These are phyloP conservation scores for Magnusiomyces suaveolens DNA, from an alignment of 1,139 yeast genomes.

Conservation along the genomic window DNA sequence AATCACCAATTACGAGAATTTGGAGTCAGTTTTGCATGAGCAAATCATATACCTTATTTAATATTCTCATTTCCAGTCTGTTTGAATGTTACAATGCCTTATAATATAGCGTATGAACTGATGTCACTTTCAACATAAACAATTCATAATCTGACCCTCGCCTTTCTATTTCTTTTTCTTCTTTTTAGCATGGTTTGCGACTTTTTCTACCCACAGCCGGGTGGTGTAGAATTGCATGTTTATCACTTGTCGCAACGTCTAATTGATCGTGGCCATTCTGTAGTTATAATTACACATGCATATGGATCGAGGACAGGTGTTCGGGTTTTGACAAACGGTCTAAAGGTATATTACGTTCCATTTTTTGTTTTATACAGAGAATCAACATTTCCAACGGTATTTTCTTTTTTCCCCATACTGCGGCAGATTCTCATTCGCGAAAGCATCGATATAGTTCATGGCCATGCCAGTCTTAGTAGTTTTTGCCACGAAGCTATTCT, in stretches of 20 bases:
- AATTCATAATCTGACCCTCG: not conserved
- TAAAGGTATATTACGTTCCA: constrained; percentile 89
- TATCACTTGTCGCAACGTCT: constrained; percentile 75
- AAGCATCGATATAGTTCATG: constrained; percentile 79
- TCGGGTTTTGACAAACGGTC: constrained; percentile 74
- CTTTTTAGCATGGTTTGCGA: constrained; percentile 67
- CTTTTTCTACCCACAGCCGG: constrained; percentile 96
- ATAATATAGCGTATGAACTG: constrained; percentile 39
- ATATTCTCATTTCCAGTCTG: too few species aligned
- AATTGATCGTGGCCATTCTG: constrained; percentile 79
- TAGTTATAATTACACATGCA: constrained; percentile 81
- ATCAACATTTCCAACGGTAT: constrained; percentile 81
- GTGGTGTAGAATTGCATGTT: constrained; percentile 94
- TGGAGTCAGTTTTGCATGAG: too few species aligned
- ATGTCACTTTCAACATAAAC: not conserved
- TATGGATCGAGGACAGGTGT: constrained; percentile 78
- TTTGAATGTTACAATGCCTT: constrained; percentile 23
- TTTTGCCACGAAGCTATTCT: constrained; percentile 83
- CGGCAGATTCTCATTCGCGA: constrained; percentile 83
- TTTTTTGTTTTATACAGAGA: constrained; percentile 69
- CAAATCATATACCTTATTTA: too few species aligned
- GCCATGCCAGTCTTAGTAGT: constrained; percentile 84
- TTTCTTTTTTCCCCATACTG: constrained; percentile 74
- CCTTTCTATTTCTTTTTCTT: not conserved
- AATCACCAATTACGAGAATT: too few species aligned